phyloP scores from a whole-genome alignment of 768 basidiomycete genomes.

The Boletus coccyginus region DNA sequence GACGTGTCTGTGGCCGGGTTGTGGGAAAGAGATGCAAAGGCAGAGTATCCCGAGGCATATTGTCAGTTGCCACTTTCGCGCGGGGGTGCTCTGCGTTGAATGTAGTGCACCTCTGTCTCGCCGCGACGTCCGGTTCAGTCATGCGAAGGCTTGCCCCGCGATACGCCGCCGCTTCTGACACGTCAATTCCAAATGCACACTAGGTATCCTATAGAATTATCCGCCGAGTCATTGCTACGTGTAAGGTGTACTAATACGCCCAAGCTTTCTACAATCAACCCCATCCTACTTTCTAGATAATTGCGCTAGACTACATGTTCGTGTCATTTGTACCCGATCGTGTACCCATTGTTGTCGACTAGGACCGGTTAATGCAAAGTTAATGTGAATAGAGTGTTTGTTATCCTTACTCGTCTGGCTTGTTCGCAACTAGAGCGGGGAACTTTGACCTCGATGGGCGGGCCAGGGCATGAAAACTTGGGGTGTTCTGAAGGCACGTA shows the following conservation, averaged over 20 bases:
- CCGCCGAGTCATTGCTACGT: not conserved
- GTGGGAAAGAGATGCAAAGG: slow-evolving; percentile 1
- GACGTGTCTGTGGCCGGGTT: slow-evolving; percentile 12
- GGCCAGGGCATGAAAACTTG: no score
- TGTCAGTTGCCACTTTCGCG: slow-evolving; percentile 10
- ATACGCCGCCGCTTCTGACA: not conserved
- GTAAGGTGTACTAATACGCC: not conserved
- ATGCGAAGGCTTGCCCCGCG: slow-evolving; percentile 11
- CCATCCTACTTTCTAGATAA: not conserved
- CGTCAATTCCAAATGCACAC: not conserved
- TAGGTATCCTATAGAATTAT: not conserved
- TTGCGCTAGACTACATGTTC: not conserved
- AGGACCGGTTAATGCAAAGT: no score
- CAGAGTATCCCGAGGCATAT: slow-evolving; percentile 24
- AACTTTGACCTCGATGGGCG: no score
- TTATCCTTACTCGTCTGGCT: not conserved
- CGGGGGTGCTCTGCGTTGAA: slow-evolving; percentile 3
- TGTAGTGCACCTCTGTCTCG: slow-evolving; percentile 21
- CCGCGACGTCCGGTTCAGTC: slow-evolving; percentile 15
- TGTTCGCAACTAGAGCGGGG: not conserved
- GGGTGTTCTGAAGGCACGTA: no score
- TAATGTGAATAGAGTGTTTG: not conserved
- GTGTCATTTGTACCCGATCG: not conserved
- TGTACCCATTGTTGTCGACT: not conserved
- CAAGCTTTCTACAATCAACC: not conserved